These are phyloP conservation scores for Apiospora hydei DNA, from an alignment of 2,329 filamentous ascomycete genomes.

Conservation along the genomic window DNA sequence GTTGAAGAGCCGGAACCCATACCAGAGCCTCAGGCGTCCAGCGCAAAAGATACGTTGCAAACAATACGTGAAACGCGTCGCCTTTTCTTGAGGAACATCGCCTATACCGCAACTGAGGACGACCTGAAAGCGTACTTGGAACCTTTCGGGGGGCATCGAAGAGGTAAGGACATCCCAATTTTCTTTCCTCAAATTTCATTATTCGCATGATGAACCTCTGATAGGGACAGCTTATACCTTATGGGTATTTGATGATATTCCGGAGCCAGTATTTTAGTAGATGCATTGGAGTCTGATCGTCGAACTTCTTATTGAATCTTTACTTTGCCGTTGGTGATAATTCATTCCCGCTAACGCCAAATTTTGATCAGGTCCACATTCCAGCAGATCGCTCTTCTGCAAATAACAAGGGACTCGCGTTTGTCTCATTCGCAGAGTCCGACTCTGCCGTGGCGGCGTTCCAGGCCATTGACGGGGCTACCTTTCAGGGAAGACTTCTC, in stretches of 20 bases:
- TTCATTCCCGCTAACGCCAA: constrained; percentile 50
- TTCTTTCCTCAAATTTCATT: constrained; percentile 33
- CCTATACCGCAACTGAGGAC: constrained; percentile 79
- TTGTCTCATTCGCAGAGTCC: constrained; percentile 79
- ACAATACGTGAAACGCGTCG: constrained; percentile 76
- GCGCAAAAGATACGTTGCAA: constrained; percentile 56
- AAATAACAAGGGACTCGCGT: constrained; percentile 87
- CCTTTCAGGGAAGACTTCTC: constrained; percentile 90
- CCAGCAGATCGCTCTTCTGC: constrained; percentile 73
- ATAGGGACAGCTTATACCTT: constrained; percentile 99
- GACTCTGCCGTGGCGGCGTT: constrained; percentile 81
- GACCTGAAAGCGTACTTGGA: constrained; percentile 78
- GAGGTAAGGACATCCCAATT: constrained; percentile 73
- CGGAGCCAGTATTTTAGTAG: constrained; percentile 99
- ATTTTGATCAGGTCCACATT: constrained; percentile 71
- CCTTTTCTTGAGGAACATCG: constrained; percentile 87
- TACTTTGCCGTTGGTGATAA: constrained; percentile 33
- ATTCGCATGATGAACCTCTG: constrained; percentile 90
- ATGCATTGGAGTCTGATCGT: constrained; percentile 91
- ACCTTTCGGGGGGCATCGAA: constrained; percentile 78
- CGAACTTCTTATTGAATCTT: constrained; percentile 42
- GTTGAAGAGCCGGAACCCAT: constrained; percentile 28
- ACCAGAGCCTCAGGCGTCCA: constrained; percentile 38
- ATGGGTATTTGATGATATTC: constrained; percentile 84
- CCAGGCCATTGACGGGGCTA: constrained; percentile 78